Evolutionary conservation across 2,329 filamentous ascomycete genomes (phyloP), one percentile per base, ranked within the genome.

Genomic region (Tolypocladium album): DNA sequence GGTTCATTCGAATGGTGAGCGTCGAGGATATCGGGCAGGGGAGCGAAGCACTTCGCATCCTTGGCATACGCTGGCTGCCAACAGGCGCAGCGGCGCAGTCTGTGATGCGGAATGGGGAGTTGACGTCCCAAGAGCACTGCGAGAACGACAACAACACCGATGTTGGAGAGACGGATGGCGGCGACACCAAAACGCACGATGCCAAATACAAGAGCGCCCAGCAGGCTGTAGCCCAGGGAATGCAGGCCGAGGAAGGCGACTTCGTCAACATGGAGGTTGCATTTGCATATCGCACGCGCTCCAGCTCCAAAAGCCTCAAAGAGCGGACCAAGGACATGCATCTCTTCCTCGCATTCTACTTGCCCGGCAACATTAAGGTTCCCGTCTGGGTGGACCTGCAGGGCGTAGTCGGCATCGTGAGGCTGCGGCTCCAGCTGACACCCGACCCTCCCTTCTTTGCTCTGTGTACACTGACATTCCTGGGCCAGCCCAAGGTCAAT

Each of bases 251-350:
- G 70, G 87, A 90, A 68, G 88, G 88, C 13, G 88, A 90, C 64
- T 91, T 91, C 66, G 81, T 91, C 70, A 92, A 92, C 67, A 73
- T 92, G 58, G 89, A 92, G 68, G 76, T 91, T 20, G 87, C 87
- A 0, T 87, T 92, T 66, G 85, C 88, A 1, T 92, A 92, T 70
- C 80, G 86, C 42, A 83, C 85, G 12, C 79, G 85, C 38, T 82
- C 83, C 0, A 82, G 80, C 11, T 80, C 81, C 38, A 84, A 82
- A 63, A 83, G 81, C 2, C 76, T 89, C 57, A 87, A 88, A 63
- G 81, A 86, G 20, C 88, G 88, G 67, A 89, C 89, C 66, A 88
- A 88, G 62, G 69, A 76, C 43, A 75, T 77, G 39, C 88, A 91
- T 71, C 76, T 90, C 1, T 87, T 85, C 63, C 76, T 90, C 53